Percentiles rank a stretch among this genome's conserved stretches.
Conservation (phyloP, 176 grass and related monocot species). For the Oryza punctata region DNA sequence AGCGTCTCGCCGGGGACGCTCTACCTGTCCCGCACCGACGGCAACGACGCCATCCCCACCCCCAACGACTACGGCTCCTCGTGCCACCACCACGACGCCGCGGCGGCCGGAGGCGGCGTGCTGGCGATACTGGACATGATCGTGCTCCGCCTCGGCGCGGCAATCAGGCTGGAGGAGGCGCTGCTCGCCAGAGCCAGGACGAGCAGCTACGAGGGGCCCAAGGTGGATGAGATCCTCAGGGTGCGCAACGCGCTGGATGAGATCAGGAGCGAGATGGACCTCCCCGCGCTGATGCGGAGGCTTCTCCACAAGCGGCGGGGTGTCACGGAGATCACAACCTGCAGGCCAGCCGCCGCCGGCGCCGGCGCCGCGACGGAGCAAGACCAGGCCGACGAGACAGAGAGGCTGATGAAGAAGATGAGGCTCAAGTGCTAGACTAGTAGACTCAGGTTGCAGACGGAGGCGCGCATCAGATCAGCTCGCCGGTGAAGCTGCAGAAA, state of each 20-base stretch:
- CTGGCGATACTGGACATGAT: slow-evolving; percentile 24
- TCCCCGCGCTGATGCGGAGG: slow-evolving; percentile 26
- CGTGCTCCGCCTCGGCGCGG: slow-evolving; percentile 2
- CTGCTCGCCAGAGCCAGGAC: not conserved
- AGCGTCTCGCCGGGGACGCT: slow-evolving; percentile 25
- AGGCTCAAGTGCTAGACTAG: not conserved
- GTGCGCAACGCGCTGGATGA: slow-evolving; percentile 12
- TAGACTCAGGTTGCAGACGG: not conserved
- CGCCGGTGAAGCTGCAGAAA: too few relatives aligned
- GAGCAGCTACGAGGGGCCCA: not conserved
- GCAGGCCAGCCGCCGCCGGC: not conserved
- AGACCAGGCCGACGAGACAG: not conserved
- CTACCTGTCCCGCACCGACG: slow-evolving; percentile 10
- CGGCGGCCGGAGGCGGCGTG: not conserved
- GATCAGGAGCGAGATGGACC: slow-evolving; percentile 19
- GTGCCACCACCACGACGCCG: not conserved
- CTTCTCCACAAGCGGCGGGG: not conserved
- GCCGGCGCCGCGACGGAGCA: not conserved
- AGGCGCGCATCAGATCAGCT: not conserved
- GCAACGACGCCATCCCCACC: not conserved
- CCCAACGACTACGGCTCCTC: not conserved
- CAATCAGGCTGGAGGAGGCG: not conserved
- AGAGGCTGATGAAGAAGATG: not conserved
- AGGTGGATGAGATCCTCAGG: not conserved
- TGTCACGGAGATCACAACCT: not conserved